Evolutionary conservation across 1,284 basidiomycete species (phyloP), one percentile per base, ranked within the genome.

Genomic region (Cryptococcus depauperatus): DNA sequence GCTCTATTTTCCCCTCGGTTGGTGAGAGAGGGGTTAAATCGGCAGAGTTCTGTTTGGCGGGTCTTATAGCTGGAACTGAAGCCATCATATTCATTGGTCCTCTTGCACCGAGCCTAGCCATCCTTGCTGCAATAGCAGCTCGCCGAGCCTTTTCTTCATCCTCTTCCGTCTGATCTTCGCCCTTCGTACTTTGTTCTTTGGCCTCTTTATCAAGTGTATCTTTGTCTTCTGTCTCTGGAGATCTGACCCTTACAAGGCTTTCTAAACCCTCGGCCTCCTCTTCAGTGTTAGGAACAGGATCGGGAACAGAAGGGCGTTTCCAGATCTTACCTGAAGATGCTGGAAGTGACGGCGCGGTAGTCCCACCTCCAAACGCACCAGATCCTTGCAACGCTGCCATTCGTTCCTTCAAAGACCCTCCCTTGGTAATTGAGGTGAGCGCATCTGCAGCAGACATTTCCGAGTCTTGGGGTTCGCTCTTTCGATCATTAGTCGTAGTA

Each of bases 321-420:
- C 87, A 91, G 66, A 83, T 87, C 58, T 65, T 70, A 8, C 65
- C 65, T 8, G 45, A 58, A 0, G 84, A 83, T 54, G 83, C 83
- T 13, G 84, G 83, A 41, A 80, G 79, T 1, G 83, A 77, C 8
- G 80, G 76, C 3, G 55, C 54, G 10, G 50, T 40, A 10, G 55
- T 49, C 4, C 7, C 21, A 5, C 27, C 77, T 18, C 84, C 84
- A 61, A 90, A 90, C 9, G 76, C 84, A 18, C 83, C 82, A 3
- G 62, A 62, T 5, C 84, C 85, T 61, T 88, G 83, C 28, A 93
- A 73, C 3, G 88, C 86, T 22, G 88, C 88, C 87, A 95, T 93
- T 35, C 90, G 80, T 55, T 92, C 90, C 71, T 83, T 89, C 54
- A 95, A 71, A 50, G 84, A 85, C 4, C 79, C 82, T 16, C 72